A percentile compares a stretch with the other conserved stretches of the same genome.
Conservation (phyloP, 345 rosid species). For the Orychophragmus violaceus region DNA sequence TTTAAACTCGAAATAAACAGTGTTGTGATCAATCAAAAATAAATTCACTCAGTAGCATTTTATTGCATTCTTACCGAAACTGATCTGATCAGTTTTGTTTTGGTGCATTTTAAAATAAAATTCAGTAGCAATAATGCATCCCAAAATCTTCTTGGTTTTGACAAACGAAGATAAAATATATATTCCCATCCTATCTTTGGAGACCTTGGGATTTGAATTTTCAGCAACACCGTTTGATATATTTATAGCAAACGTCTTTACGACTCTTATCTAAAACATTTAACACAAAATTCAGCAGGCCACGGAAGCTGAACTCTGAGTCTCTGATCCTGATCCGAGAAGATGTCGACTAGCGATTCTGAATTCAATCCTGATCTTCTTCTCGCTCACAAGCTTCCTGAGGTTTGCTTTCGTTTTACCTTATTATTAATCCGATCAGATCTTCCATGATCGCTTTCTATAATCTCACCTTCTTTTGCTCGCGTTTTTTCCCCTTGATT, state of each 20-base stretch:
- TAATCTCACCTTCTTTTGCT: background rate
- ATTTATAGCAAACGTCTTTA: background rate
- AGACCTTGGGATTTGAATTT: slow-evolving; percentile 18
- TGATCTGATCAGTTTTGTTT: too few species aligned
- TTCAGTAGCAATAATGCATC: too few species aligned
- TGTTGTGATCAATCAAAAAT: too few species aligned
- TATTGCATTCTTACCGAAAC: too few species aligned
- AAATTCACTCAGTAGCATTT: too few species aligned
- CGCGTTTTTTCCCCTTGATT: too few species aligned
- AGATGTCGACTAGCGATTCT: slow-evolving; percentile 40
- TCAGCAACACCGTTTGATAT: background rate
- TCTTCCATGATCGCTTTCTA: background rate
- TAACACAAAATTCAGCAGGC: background rate
- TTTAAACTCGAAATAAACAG: too few species aligned
- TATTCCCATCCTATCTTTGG: too few species aligned
- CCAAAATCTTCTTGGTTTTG: too few species aligned
- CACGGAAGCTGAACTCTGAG: slow-evolving; percentile 1
- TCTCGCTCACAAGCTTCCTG: slow-evolving; percentile 60
- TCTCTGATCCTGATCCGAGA: slow-evolving; percentile 15
- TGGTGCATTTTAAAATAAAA: too few species aligned
- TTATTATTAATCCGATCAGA: background rate
- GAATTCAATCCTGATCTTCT: slow-evolving; percentile 43
- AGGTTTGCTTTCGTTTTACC: slow-evolving; percentile 35
- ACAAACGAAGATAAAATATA: background rate
- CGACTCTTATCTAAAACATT: background rate